A percentile compares a stretch with the other conserved stretches of the same genome.
Conservation (phyloP, 495 filamentous ascomycete species). For the Aspergillus campestris region DNA sequence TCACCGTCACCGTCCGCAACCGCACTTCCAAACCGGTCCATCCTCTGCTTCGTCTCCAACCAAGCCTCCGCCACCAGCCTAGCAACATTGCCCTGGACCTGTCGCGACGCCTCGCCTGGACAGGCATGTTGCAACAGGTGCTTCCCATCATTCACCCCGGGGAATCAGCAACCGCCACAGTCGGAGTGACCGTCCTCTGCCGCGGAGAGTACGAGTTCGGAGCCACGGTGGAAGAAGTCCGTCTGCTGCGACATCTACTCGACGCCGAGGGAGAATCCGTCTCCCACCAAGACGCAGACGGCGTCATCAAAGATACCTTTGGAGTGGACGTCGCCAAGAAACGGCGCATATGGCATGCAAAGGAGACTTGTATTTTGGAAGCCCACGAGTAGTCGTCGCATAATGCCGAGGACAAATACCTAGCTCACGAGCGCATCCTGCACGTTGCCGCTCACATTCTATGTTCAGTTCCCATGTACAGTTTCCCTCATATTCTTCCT, state of each 20-base stretch:
- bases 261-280: constrained; percentile 10
- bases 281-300: constrained; percentile 26
- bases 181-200: constrained; percentile 65
- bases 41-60: constrained; percentile 69
- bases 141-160: constrained; percentile 52
- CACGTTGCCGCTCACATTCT: too few species aligned
- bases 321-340: constrained; percentile 50
- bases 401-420: background rate
- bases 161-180: constrained; percentile 43
- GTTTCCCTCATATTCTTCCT: too few species aligned
- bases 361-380: constrained; percentile 54
- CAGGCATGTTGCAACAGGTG: constrained; percentile 69
- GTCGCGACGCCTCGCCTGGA: constrained; percentile 74
- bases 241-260: constrained; percentile 19
- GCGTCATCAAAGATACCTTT: constrained; percentile 43
- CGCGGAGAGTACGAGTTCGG: constrained; percentile 76
- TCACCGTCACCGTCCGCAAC: constrained; percentile 63
- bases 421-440: background rate
- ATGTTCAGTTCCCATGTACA: too few species aligned
- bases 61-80: constrained; percentile 64
- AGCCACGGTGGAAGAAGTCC: constrained; percentile 74
- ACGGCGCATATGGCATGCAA: constrained; percentile 65
- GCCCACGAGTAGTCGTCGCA: constrained; percentile 29
- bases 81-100: constrained; percentile 72
- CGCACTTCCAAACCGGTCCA: constrained; percentile 58